These are phyloP conservation scores for Yamadazyma laniorum DNA, from an alignment of 805 yeast genomes.

Conservation along the genomic window DNA sequence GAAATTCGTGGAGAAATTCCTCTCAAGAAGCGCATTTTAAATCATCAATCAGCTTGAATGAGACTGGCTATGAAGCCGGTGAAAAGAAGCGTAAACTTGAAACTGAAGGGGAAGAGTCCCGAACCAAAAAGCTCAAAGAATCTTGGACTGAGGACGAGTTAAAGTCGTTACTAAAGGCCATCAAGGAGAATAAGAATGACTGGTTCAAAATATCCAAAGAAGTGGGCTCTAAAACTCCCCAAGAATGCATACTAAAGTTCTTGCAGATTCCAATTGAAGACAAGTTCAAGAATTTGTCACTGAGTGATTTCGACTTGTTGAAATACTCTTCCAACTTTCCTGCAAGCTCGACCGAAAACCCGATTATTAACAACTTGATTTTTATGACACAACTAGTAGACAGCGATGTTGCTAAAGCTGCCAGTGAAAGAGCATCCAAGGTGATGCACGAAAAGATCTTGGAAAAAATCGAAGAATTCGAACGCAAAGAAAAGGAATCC, in stretches of 20 bases:
- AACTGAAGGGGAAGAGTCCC: background rate
- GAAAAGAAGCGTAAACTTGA: conserved; percentile 5
- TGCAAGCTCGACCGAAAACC: conserved; percentile 82
- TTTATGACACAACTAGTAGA: conserved; percentile 85
- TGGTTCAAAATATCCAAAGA: conserved; percentile 78
- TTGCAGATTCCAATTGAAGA: conserved; percentile 82
- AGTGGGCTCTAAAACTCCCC: conserved; percentile 64
- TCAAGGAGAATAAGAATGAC: conserved; percentile 62
- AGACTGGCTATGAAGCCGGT: background rate
- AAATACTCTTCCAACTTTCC: conserved; percentile 84
- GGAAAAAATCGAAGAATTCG: conserved; percentile 34
- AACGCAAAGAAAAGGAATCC: conserved; percentile 8
- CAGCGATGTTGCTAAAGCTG: conserved; percentile 80
- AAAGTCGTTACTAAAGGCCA: conserved; percentile 58
- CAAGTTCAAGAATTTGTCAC: conserved; percentile 49
- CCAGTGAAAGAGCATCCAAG: conserved; percentile 62
- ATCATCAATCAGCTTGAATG: background rate
- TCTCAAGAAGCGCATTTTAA: background rate
- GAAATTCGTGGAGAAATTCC: conserved; percentile 6
- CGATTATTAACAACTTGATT: conserved; percentile 88
- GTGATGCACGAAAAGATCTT: conserved; percentile 44
- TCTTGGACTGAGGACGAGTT: conserved; percentile 69
- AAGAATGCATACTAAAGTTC: conserved; percentile 78
- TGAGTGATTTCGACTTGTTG: conserved; percentile 64
- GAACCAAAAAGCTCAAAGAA: conserved; percentile 31